phyloP scores from a whole-genome alignment of 2,329 filamentous ascomycete species.

The Nemania bipapillata region DNA sequence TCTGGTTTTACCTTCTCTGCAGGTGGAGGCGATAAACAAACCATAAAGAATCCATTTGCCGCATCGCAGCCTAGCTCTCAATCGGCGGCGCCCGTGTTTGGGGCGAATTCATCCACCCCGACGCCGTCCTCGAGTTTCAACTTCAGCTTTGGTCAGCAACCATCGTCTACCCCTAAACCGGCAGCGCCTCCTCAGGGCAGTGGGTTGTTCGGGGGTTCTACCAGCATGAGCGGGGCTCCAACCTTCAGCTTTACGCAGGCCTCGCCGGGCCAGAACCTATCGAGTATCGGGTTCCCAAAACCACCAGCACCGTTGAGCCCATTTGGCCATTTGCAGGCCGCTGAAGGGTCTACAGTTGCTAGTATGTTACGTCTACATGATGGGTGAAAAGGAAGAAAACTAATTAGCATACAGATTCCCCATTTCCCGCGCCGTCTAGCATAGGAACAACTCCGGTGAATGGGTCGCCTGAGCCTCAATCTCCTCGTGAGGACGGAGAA shows the following conservation, averaged over 20 bases:
- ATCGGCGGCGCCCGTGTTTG: slow-evolving; percentile 41
- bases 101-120: slow-evolving; percentile 36
- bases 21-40: slow-evolving; percentile 50
- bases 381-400: neutral
- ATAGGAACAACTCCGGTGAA: slow-evolving; percentile 69
- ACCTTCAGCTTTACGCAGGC: slow-evolving; percentile 55
- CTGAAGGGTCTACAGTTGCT: slow-evolving; percentile 56
- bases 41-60: slow-evolving; percentile 53
- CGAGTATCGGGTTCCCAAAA: slow-evolving; percentile 46
- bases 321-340: slow-evolving; percentile 46
- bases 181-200: slow-evolving; percentile 40
- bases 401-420: slow-evolving; percentile 43
- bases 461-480: slow-evolving; percentile 68
- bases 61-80: slow-evolving; percentile 35
- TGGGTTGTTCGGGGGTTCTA: slow-evolving; percentile 44
- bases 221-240: slow-evolving; percentile 45
- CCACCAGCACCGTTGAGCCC: slow-evolving; percentile 33
- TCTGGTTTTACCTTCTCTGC: slow-evolving; percentile 55
- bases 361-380: slow-evolving; percentile 50
- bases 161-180: slow-evolving; percentile 43
- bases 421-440: slow-evolving; percentile 68
- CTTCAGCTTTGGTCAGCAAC: slow-evolving; percentile 46
- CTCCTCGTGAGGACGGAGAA: slow-evolving; percentile 58
- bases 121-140: slow-evolving; percentile 45
- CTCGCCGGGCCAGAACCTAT: slow-evolving; percentile 47